phyloP scores from a whole-genome alignment of 164 flowering plant species.

The Macadamia tetraphylla region DNA sequence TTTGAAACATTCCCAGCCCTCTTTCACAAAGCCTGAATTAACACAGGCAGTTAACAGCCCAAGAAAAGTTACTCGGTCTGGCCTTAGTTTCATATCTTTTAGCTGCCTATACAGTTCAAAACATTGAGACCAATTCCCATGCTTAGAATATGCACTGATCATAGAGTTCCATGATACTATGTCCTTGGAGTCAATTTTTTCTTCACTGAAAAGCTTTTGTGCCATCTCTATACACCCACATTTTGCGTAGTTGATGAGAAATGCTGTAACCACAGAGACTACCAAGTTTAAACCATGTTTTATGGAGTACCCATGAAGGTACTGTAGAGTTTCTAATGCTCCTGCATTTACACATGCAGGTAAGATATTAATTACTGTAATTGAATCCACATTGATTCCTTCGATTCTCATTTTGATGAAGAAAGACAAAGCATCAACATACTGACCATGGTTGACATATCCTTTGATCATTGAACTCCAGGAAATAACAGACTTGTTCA shows the following conservation, averaged over 20 bases:
- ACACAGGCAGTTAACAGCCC: slow-evolving; percentile 56
- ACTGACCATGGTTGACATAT: slow-evolving; percentile 30
- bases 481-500: slow-evolving; percentile 37
- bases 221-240: slow-evolving; percentile 60
- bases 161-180: slow-evolving; percentile 52
- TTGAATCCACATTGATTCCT: slow-evolving; percentile 32
- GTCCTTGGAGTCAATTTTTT: slow-evolving; percentile 32
- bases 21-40: slow-evolving; percentile 49
- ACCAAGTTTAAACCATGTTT: slow-evolving; percentile 28
- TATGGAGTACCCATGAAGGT: slow-evolving; percentile 41
- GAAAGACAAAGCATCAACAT: slow-evolving; percentile 39
- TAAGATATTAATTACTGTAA: slow-evolving; percentile 43
- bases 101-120: slow-evolving; percentile 31
- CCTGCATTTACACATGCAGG: slow-evolving; percentile 57
- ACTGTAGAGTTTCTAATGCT: slow-evolving; percentile 43
- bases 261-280: slow-evolving; percentile 33
- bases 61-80: slow-evolving; percentile 50
- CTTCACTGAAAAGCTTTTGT: slow-evolving; percentile 44
- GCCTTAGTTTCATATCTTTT: slow-evolving; percentile 37
- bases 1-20: slow-evolving; percentile 42
- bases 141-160: slow-evolving; percentile 55
- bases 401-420: slow-evolving; percentile 40
- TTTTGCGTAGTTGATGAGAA: slow-evolving; percentile 53
- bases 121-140: slow-evolving; percentile 42
- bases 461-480: slow-evolving; percentile 60